A percentile compares a stretch with the other conserved stretches of the same genome.
Conservation (phyloP, 2,329 filamentous ascomycete genomes). For the Microsporum canis region DNA sequence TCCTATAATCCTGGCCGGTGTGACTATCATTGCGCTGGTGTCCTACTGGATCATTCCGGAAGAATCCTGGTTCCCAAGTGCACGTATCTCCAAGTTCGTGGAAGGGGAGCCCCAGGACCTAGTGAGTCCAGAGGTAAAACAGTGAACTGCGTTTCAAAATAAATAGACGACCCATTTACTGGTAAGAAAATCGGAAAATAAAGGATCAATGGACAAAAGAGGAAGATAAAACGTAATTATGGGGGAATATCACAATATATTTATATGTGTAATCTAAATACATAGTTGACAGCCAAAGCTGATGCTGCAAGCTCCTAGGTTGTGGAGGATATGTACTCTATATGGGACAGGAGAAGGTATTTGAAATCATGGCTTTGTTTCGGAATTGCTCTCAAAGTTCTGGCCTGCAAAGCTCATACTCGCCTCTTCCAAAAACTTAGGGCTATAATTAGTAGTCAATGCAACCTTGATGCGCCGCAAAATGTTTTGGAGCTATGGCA, state of each 20-base stretch:
- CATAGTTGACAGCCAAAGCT: not conserved
- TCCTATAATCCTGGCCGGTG: slow-evolving; percentile 41
- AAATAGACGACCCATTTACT: not conserved
- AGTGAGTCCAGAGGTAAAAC: not conserved
- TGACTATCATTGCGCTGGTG: slow-evolving; percentile 39
- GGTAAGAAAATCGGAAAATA: not conserved
- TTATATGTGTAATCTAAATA: not conserved
- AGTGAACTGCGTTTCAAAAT: not conserved
- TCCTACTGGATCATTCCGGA: slow-evolving; percentile 41
- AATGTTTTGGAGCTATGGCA: too few relatives aligned
- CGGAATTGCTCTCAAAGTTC: not conserved
- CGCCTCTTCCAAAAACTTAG: too few relatives aligned
- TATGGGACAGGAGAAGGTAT: too few relatives aligned
- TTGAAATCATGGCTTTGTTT: not conserved
- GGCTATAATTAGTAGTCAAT: too few relatives aligned
- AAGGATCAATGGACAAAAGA: not conserved
- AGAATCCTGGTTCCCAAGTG: slow-evolving; percentile 37
- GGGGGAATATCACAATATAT: not conserved
- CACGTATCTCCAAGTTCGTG: slow-evolving; percentile 36
- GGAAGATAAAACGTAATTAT: not conserved
- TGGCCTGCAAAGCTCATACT: not conserved
- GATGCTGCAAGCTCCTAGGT: not conserved
- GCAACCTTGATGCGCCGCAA: too few relatives aligned
- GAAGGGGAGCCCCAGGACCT: slow-evolving; percentile 15
- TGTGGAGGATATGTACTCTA: not conserved